phyloP scores from a whole-genome alignment of 1,284 basidiomycete genomes.

The Malassezia dermatis region DNA sequence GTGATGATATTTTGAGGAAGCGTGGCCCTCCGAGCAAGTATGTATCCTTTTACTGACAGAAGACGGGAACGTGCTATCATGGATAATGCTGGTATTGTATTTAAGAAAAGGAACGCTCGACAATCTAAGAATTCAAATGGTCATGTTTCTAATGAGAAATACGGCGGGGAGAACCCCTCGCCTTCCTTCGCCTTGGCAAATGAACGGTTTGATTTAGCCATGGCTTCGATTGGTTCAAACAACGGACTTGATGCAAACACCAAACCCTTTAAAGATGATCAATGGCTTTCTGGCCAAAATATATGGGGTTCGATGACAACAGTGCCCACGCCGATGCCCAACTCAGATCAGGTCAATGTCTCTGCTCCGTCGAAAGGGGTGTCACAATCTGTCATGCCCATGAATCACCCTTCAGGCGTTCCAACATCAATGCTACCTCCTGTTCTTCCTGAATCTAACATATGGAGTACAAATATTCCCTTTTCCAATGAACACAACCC shows the following conservation, averaged over 20 bases:
- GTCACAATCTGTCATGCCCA: background rate
- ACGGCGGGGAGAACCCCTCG: background rate
- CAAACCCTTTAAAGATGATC: background rate
- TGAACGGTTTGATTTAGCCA: background rate
- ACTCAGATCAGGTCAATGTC: background rate
- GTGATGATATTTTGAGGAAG: constrained; percentile 15
- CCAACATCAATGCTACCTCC: background rate
- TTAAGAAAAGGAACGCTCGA: constrained; percentile 8
- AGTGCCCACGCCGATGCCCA: background rate
- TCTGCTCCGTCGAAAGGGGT: background rate
- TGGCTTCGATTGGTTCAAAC: background rate
- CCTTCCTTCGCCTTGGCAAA: background rate
- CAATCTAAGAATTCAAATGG: background rate
- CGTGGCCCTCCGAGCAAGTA: constrained; percentile 17
- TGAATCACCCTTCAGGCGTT: background rate
- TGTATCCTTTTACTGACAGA: background rate
- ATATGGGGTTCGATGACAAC: background rate
- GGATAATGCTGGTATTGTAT: constrained; percentile 14
- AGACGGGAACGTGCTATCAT: constrained; percentile 17
- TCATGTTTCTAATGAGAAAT: background rate
- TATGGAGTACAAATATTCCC: background rate
- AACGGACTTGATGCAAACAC: background rate
- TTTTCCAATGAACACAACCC: background rate
- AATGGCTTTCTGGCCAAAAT: background rate
- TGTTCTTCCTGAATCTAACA: background rate